Evolutionary conservation across 78 protist genomes (phyloP), one percentile per base, ranked within the genome.

Genomic region (Bigelowiella natans): DNA sequence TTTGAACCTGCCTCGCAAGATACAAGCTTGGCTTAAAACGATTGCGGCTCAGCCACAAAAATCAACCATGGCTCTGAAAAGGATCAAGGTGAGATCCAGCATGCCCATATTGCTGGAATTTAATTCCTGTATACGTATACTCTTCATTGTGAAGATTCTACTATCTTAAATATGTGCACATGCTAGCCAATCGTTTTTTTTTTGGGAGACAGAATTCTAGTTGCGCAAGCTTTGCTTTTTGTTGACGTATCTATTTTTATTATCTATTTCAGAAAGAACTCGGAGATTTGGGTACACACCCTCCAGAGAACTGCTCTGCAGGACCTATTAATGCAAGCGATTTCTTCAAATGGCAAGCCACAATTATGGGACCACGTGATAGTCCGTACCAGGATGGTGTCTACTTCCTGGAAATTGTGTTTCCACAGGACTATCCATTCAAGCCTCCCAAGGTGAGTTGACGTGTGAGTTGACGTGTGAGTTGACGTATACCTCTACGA

Each of bases 301-400:
- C 99, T 36, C 98, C 98, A 3, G 91, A 96, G 86, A 94, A 95
- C 93, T 95, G 97, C 93, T 92, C 96, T 26, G 98, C 98, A 0
- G 99, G 98, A 1, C 99, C 98, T 28, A 88, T 91, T 36, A 51
- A 51, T 18, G 91, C 93, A 11, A 97, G 94, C 7, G 98, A 98
- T 89, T 18, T 97, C 38, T 97, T 95, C 90, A 95, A 95, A 85
- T 98, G 99, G 99, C 84, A 92, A 36, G 99, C 97, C 1, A 95
- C 97, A 86, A 95, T 97, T 93, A 91, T 94, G 95, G 98, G 98
- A 1, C 94, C 93, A 2, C 31, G 39, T 28, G 93, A 92, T 29
- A 31, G 36, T 11, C 86, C 86, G 7, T 83, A 94, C 85, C 92
- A 84, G 2, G 95, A 95, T 38, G 98, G 98, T 3, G 90, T 93